These are phyloP conservation scores for Usnea hakonensis DNA, from an alignment of 495 filamentous ascomycete genomes.

Conservation along the genomic window DNA sequence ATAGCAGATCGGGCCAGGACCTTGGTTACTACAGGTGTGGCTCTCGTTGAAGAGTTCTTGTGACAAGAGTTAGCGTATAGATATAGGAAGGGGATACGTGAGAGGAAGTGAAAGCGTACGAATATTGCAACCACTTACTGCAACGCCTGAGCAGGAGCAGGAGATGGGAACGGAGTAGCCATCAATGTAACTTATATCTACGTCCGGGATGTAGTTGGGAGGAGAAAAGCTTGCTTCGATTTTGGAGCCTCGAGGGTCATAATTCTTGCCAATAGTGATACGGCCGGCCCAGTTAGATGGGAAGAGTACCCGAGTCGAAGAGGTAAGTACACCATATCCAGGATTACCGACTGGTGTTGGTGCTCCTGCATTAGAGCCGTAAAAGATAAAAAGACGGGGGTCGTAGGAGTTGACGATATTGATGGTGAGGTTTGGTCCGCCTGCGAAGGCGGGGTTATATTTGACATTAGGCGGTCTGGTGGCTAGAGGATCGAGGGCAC, in stretches of 20 bases:
- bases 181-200: slow-evolving; percentile 19
- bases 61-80: too few relatives aligned
- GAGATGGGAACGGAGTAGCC: slow-evolving; percentile 23
- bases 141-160: slow-evolving; percentile 18
- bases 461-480: not conserved
- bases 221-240: slow-evolving; percentile 16
- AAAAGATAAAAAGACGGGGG: slow-evolving; percentile 13
- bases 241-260: slow-evolving; percentile 6
- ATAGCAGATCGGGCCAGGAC: slow-evolving; percentile 16
- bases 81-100: not conserved
- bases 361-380: slow-evolving; percentile 16
- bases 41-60: too few relatives aligned
- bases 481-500: slow-evolving; percentile 8
- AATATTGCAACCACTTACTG: slow-evolving; percentile 23
- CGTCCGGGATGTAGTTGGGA: slow-evolving; percentile 9
- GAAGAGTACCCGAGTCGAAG: slow-evolving; percentile 6
- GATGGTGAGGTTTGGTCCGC: slow-evolving; percentile 14
- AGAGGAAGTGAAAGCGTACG: slow-evolving; percentile 17
- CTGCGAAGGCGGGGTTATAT: slow-evolving; percentile 8
- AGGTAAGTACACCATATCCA: not conserved
- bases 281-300: slow-evolving; percentile 9
- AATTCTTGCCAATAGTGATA: slow-evolving; percentile 2
- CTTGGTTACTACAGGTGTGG: slow-evolving; percentile 7
- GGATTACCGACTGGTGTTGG: slow-evolving; percentile 16
- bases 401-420: slow-evolving; percentile 16